Conservation (phyloP, 2,329 filamentous ascomycete species). For the Meredithiella fracta region DNA sequence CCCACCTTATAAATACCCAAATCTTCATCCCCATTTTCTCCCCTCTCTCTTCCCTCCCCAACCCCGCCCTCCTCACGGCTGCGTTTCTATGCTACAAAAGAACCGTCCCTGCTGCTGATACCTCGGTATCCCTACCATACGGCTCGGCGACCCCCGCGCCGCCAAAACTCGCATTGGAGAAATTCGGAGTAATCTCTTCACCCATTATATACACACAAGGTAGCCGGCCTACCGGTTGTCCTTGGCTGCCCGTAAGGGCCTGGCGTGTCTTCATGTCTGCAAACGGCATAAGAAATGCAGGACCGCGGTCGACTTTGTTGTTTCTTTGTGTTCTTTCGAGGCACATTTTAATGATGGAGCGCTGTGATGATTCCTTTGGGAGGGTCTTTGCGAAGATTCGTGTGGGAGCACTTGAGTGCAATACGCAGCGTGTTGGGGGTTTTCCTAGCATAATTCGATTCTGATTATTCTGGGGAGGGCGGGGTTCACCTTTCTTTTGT, state of each 20-base stretch:
- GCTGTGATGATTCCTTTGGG: constrained; percentile 49
- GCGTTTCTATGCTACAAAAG: constrained; percentile 89
- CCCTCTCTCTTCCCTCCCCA: constrained; percentile 30
- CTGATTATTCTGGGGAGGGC: constrained; percentile 78
- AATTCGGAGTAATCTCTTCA: constrained; percentile 96
- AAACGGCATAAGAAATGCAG: constrained; percentile 90
- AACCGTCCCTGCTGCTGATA: constrained; percentile 24
- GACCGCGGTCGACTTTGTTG: constrained; percentile 9
- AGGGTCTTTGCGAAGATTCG: constrained; percentile 86
- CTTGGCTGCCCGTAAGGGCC: constrained; percentile 66
- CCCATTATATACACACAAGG: constrained; percentile 25
- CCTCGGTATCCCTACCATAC: constrained; percentile 19
- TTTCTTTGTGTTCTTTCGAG: not conserved
- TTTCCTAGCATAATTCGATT: constrained; percentile 55
- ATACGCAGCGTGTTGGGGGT: constrained; percentile 58
- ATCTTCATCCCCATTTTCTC: not conserved
- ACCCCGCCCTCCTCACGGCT: constrained; percentile 78
- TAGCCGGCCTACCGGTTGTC: constrained; percentile 20
- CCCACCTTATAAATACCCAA: not conserved
- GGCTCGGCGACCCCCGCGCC: constrained; percentile 17
- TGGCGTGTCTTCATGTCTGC: constrained; percentile 68
- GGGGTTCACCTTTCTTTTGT: constrained; percentile 33
- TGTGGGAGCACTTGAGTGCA: constrained; percentile 71
- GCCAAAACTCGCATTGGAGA: constrained; percentile 59
- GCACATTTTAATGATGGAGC: constrained; percentile 3